Percentiles rank a stretch among this genome's conserved stretches.
Conservation (phyloP, 2,329 filamentous ascomycete genomes). For the Diaporthe eres region DNA sequence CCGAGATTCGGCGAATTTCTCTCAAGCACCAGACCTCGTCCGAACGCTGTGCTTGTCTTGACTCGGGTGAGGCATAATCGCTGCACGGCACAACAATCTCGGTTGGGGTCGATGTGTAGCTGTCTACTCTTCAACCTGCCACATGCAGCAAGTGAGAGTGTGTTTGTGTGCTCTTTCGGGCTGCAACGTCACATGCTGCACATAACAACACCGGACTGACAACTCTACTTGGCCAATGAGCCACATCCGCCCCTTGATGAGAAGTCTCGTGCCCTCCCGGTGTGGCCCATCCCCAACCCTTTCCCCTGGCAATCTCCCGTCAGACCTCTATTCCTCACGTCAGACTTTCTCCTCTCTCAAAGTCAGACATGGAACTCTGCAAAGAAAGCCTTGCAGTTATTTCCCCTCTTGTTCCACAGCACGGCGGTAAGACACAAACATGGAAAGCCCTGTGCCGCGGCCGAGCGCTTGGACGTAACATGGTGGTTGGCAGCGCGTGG, state of each 20-base stretch:
- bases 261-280: background rate
- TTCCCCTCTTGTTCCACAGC: too few relatives aligned
- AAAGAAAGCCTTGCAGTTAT: background rate
- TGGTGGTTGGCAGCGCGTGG: background rate
- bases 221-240: background rate
- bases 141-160: background rate
- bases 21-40: conserved; percentile 3
- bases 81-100: conserved; percentile 10
- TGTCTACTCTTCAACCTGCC: background rate
- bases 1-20: conserved; percentile 28
- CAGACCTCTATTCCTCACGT: conserved; percentile 16
- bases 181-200: background rate
- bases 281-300: background rate
- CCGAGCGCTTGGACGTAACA: background rate
- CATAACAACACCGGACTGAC: background rate
- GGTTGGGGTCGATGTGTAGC: background rate
- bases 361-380: background rate
- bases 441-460: background rate
- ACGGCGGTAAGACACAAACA: background rate
- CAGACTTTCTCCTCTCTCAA: background rate
- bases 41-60: background rate
- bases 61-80: conserved; percentile 9
- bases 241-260: background rate
- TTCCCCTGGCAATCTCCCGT: background rate
- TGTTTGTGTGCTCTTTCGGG: background rate